phyloP scores from a whole-genome alignment of 139 green algal species.

The Coccomyxa sp. region DNA sequence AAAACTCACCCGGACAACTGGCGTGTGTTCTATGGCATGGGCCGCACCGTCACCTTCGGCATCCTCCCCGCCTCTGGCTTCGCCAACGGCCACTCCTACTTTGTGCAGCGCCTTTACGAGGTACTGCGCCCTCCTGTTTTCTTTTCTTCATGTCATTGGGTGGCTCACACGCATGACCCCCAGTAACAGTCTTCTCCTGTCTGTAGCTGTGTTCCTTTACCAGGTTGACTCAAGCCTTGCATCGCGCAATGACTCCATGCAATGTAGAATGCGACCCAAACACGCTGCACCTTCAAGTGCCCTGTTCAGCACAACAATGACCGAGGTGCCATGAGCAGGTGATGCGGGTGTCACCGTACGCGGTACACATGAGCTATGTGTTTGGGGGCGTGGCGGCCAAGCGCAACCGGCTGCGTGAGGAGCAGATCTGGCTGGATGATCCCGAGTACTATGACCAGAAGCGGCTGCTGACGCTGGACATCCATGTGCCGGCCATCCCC shows the following conservation, averaged over 20 bases:
- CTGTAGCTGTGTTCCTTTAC: no score
- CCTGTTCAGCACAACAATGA: no score
- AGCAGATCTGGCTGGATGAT: background rate
- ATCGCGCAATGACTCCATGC: no score
- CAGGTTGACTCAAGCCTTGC: no score
- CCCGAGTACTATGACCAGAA: background rate
- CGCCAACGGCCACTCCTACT: constrained; percentile 6
- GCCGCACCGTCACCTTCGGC: background rate
- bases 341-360: background rate
- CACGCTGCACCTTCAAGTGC: no score
- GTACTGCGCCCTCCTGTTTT: background rate
- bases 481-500: background rate
- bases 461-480: background rate
- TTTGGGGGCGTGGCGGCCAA: background rate
- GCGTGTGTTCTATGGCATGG: background rate
- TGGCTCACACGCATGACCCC: background rate
- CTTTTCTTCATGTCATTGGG: no score
- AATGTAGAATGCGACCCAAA: no score
- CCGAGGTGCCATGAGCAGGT: background rate
- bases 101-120: constrained; percentile 8
- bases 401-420: constrained; percentile 1
- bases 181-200: no score
- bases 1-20: background rate
- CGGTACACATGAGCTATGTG: background rate
- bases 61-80: background rate